phyloP scores from a whole-genome alignment of 2,329 filamentous ascomycete genomes.

The Paecilomyces sp. region DNA sequence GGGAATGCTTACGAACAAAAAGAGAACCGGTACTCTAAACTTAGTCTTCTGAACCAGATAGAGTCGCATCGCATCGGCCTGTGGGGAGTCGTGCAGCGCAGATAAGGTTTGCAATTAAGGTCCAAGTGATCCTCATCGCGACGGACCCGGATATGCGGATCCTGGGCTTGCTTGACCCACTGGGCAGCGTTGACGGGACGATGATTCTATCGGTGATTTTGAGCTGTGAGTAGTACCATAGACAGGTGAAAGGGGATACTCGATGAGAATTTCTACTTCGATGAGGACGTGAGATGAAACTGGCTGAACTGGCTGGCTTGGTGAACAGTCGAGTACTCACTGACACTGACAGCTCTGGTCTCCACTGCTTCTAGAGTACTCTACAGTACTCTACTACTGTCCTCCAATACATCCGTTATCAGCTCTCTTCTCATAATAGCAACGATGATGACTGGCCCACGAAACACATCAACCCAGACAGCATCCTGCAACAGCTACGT shows the following conservation, averaged over 20 bases:
- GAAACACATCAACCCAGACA: neutral
- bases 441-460: neutral
- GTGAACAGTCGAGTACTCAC: neutral
- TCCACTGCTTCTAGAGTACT: neutral
- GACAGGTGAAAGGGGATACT: too few relatives aligned
- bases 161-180: neutral
- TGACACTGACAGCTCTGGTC: neutral
- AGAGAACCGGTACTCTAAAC: neutral
- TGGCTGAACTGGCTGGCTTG: neutral
- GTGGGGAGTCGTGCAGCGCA: neutral
- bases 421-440: neutral
- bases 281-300: too few relatives aligned
- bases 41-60: neutral
- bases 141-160: neutral
- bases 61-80: neutral
- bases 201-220: neutral
- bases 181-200: neutral
- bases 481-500: neutral
- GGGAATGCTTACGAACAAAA: neutral
- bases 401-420: neutral
- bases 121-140: neutral
- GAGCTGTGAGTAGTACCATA: too few relatives aligned
- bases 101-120: neutral
- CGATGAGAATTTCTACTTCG: neutral
- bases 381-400: neutral